Evolutionary conservation across 306 rosid genomes (phyloP).

Genomic region (Ziziphus jujuba): DNA sequence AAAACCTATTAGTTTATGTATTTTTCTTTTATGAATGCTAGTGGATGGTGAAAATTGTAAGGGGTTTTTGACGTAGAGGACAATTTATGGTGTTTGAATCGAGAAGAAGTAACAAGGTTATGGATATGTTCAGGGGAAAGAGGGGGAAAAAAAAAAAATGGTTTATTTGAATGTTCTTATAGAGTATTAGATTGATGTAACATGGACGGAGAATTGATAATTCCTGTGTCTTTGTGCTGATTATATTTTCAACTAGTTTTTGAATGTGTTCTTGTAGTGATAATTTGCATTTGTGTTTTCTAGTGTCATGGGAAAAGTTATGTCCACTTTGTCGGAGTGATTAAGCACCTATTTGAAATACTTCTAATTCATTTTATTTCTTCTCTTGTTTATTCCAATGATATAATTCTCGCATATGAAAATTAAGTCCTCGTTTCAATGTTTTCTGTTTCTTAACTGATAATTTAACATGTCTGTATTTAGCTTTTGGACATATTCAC

Average conservation of each 20-base stretch:
- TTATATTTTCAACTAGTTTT: neutral
- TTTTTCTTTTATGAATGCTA: neutral
- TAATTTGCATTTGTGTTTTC: neutral
- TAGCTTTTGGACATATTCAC: neutral
- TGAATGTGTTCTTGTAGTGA: neutral
- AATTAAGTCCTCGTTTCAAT: neutral
- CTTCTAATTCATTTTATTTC: neutral
- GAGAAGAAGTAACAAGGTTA: too few species aligned
- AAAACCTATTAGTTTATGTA: neutral
- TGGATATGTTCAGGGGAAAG: neutral
- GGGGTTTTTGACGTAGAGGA: neutral
- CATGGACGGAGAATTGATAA: neutral
- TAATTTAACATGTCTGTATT: neutral
- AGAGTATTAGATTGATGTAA: neutral
- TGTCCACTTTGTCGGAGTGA: neutral
- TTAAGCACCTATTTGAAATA: neutral
- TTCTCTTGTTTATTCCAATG: conserved; percentile 3
- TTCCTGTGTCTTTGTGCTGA: neutral
- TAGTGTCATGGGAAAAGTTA: neutral
- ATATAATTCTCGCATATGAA: neutral
- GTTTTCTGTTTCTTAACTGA: neutral
- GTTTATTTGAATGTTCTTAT: too few species aligned
- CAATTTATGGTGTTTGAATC: neutral
- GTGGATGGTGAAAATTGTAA: neutral
- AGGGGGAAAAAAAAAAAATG: too few species aligned